Base-by-base conservation (phyloP, 768 basidiomycete species). In the Tricholoma terreum region DNA sequence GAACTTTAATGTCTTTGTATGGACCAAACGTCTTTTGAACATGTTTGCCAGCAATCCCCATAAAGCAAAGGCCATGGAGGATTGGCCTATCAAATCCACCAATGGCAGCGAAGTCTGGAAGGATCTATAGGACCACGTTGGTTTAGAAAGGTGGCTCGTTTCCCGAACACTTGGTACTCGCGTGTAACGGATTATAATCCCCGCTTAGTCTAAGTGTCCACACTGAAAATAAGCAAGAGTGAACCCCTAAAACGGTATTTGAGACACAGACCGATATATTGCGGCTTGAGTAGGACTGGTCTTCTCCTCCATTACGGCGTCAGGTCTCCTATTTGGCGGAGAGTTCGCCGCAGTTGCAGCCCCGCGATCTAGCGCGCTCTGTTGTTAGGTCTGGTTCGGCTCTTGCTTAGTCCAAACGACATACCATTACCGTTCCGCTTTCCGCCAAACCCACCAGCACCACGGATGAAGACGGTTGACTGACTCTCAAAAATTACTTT, bases 21-120 rank as follows among this genome's bases (percentile, higher is more conserved):
- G 82, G 70, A 11, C 97, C 97, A 67, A 84, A 99, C 3, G 85
- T 77, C 73, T 96, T 90, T 61, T 92, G 70, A 34, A 99, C 86
- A 67, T 98, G 94, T 73, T 98, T 98, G 5, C 87, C 92, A 4
- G 94, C 84, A 56, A 97, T 86, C 17, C 96, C 97, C 84, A 98
- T 90, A 30, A 79, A 89, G 75, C 94, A 97, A 11, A 98, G 82
- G 19, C 94, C 90, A 63, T 92, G 90, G 15, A 92, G 75, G 60
- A 92, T 94, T 0, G 96, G 96, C 70, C 85, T 85, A 62, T 93
- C 87, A 70, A 96, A 98, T 0, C 94, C 94, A n/a, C 93, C 95
- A 50, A 96, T 88, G 10, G 89, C 88, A 10, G 97, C 94, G 67
- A 97, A 98, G 57, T 92, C 86, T 0, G 97, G 95, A 52, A 89